Evolutionary conservation across 163 green algal genomes (phyloP).

Genomic region (Scenedesmus sp.): DNA sequence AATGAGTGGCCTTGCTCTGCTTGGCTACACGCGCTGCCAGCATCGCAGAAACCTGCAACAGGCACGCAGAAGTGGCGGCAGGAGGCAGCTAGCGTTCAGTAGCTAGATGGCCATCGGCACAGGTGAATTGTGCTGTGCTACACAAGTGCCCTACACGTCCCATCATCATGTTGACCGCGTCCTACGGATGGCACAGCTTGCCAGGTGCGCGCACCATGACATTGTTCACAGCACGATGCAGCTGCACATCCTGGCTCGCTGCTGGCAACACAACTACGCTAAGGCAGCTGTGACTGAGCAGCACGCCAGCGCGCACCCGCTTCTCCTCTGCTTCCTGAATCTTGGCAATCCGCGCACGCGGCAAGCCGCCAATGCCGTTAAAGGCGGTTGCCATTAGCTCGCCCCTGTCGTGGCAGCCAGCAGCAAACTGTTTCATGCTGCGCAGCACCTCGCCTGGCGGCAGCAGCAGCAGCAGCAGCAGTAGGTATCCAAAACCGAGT

Average conservation of each 20-base stretch:
- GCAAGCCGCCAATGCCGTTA: conserved; percentile 45
- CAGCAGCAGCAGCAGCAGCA: neutral
- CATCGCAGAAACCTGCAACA: conserved; percentile 35
- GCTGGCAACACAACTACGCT: no score
- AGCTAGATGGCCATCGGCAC: neutral
- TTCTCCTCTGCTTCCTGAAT: conserved; percentile 19
- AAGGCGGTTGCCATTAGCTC: conserved; percentile 47
- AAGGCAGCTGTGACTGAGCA: neutral
- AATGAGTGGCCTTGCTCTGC: neutral
- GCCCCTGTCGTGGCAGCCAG: conserved; percentile 39
- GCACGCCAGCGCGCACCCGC: neutral
- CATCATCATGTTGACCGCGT: neutral
- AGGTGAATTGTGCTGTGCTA: neutral
- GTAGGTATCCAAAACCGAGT: no score
- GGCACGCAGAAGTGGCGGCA: neutral
- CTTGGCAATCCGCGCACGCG: conserved; percentile 16
- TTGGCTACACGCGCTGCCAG: conserved; percentile 30
- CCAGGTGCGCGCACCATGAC: neutral
- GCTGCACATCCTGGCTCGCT: neutral
- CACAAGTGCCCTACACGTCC: neutral
- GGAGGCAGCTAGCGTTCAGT: neutral
- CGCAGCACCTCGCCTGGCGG: conserved; percentile 50
- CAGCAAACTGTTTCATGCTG: conserved; percentile 21
- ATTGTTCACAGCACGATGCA: neutral
- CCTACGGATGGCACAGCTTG: neutral